Base-by-base conservation (phyloP, 257 asterid species). In the Salvia rosmarinus region DNA sequence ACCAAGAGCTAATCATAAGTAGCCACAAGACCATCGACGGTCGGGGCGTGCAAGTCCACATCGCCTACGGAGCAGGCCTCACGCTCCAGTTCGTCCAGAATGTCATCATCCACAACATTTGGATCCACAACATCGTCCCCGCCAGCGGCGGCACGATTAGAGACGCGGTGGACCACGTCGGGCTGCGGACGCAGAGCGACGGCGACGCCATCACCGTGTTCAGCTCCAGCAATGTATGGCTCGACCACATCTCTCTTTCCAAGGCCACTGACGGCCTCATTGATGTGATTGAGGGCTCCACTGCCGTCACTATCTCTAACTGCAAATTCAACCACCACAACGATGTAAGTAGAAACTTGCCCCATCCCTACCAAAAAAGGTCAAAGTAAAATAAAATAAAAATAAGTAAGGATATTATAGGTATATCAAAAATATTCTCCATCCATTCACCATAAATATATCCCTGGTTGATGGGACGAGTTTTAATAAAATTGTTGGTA, bases 281-380 rank as follows among this genome's bases (percentile, higher is more conserved):
- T 14, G 98, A 92, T 42, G 96, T 86, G 25, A 80, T 92, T 68
- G 84, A 82, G 85, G 98, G 89, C 4, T 92, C 98, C 56, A 92
- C 97, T 0, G 97, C 98, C 0, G 69, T 92, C 30, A 92, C 97
- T 44, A 82, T 92, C 77, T 92, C 98, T 20, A 90, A 90, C 78
- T 87, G 95, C 96, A 90, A 92, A 73, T 92, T 92, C 80, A 90
- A 90, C 81, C 87, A 87, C 73, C 98, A 92, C 42, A 86, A 92
- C n/a, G 92, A 88, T 9, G 97, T 85, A 82, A 75, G 84, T 67
- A 32, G 6, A 25, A 25, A 25, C 30, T 25, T 25, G 30, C 30
- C 30, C 30, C 30, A 25, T 25, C 30, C 30, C 30, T 25, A 25
- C 30, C 30, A 25, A 25, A 25, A 25, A 25, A 25, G 30, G 30